These are phyloP conservation scores for Aspergillus bombycis DNA, from an alignment of 2,329 filamentous ascomycete species.

Conservation along the genomic window DNA sequence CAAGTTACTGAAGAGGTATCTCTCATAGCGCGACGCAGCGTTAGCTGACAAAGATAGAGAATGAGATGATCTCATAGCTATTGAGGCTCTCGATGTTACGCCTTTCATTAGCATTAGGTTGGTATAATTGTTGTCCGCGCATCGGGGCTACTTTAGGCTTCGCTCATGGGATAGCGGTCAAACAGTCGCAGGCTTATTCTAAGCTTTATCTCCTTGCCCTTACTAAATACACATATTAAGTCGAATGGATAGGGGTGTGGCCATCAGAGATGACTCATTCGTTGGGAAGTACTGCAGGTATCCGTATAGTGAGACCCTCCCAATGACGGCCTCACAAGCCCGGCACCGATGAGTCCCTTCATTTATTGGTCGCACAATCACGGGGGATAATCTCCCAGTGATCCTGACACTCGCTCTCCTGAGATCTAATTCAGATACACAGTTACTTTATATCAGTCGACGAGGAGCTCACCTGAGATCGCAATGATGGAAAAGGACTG, in stretches of 20 bases:
- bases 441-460: conserved; percentile 10
- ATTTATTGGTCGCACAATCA: conserved; percentile 28
- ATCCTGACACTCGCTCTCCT: conserved; percentile 19
- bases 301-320: conserved; percentile 38
- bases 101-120: neutral
- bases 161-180: conserved; percentile 4
- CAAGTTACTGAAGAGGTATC: conserved; percentile 7
- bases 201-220: conserved; percentile 10
- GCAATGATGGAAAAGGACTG: neutral
- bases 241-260: too few relatives aligned
- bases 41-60: conserved; percentile 20
- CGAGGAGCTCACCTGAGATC: neutral
- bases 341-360: conserved; percentile 15
- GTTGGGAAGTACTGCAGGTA: conserved; percentile 35
- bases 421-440: conserved; percentile 23
- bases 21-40: conserved; percentile 1
- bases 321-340: conserved; percentile 28
- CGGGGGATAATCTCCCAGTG: conserved; percentile 28
- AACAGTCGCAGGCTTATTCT: conserved; percentile 11
- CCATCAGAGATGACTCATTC: conserved; percentile 18
- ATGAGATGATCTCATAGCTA: conserved; percentile 7
- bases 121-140: neutral
- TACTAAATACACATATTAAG: neutral
- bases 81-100: conserved; percentile 11
- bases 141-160: conserved; percentile 12